These are phyloP conservation scores for Tubosaeta sp. DNA, from an alignment of 768 basidiomycete genomes.

Conservation along the genomic window DNA sequence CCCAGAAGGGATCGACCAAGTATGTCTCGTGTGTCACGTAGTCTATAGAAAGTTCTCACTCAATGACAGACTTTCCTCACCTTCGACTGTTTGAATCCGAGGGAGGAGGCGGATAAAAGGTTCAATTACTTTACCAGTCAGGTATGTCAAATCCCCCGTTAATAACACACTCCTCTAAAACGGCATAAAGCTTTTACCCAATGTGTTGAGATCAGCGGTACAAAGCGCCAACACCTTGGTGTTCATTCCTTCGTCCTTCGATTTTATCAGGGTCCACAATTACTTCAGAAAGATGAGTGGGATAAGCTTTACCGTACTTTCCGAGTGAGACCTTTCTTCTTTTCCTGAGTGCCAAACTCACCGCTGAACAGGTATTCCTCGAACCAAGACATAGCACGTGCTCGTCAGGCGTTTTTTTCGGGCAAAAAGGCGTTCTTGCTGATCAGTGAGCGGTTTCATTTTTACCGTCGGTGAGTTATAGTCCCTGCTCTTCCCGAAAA, in stretches of 20 bases:
- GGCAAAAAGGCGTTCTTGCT: conserved; percentile 84
- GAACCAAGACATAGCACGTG: conserved; percentile 91
- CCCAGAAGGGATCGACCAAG: conserved; percentile 81
- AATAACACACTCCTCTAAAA: background rate
- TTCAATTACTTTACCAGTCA: conserved; percentile 86
- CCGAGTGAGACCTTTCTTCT: conserved; percentile 58
- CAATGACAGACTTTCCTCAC: conserved; percentile 57
- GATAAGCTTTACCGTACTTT: conserved; percentile 77
- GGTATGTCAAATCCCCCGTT: conserved; percentile 35
- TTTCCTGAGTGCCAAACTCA: background rate
- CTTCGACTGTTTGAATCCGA: conserved; percentile 67
- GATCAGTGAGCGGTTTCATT: conserved; percentile 97
- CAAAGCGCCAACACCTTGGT: conserved; percentile 85
- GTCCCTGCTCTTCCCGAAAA: background rate
- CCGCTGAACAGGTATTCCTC: conserved; percentile 68
- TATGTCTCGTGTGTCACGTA: conserved; percentile 29
- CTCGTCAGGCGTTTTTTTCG: conserved; percentile 87
- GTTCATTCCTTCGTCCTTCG: conserved; percentile 93
- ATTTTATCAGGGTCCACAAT: conserved; percentile 90
- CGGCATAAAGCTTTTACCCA: conserved; percentile 64
- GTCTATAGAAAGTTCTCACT: background rate
- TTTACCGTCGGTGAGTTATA: conserved; percentile 71
- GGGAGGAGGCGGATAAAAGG: conserved; percentile 82
- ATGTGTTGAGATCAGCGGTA: conserved; percentile 86
- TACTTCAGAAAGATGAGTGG: conserved; percentile 71